Evolutionary conservation across 2,329 filamentous ascomycete genomes (phyloP), one percentile per base, ranked within the genome.

Genomic region (Monascus ruber): DNA sequence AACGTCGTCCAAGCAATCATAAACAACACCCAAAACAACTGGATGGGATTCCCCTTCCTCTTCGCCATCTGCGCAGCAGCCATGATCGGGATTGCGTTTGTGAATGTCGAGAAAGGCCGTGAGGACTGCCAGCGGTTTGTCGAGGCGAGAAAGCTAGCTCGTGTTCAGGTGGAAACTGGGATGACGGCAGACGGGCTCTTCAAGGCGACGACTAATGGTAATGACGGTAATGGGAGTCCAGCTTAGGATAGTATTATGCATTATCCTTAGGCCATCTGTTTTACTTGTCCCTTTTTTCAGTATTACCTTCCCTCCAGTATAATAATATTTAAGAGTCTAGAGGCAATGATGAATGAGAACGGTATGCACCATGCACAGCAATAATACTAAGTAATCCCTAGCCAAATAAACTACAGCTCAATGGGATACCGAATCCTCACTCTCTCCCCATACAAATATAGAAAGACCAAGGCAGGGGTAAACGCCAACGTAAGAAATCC

Each of bases 1-100:
- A 65, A 65, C 33, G 62, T 66, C 26, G 58, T 66, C 8, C 63
- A 66, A 46, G 64, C 60, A 3, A 67, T 67, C 25, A 63, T 66
- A 37, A 65, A 67, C 36, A 37, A 52, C 27, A 62, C 60, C 0
- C 57, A 60, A 26, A 66, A 66, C 32, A 64, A 63, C 28, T 66
- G 63, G 63, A 64, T 63, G 56, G 63, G 63, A 4, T 68, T 66
- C 37, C 63, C 62, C 4, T 68, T 68, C 33, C 44, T 66, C 1
- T 65, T 65, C 39, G 50, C 60, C 1, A 49, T 67, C 3, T 65
- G 60, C 28, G 34, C 51, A 1, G 52, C 47, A 5, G 62, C 64
- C 1, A 64, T 60, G 48, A 54, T 65, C 17, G 51, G 54, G 1
- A 64, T 67, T 31, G 55, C 49, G 26, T 64, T 65, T 33, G 57